These are phyloP conservation scores for Venturia effusa DNA, from an alignment of 2,329 filamentous ascomycete species.

Conservation along the genomic window DNA sequence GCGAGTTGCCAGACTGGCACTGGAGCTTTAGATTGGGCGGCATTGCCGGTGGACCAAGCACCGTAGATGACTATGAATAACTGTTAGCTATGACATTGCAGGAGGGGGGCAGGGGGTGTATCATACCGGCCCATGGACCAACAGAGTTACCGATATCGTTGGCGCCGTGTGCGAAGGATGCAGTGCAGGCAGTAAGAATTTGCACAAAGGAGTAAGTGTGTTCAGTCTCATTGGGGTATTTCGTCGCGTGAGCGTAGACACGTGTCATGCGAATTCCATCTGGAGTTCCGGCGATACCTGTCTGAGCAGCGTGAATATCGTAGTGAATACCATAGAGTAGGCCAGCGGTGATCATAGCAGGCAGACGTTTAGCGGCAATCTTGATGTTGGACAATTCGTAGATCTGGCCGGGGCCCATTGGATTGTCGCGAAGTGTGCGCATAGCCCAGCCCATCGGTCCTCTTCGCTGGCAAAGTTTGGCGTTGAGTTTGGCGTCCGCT, in stretches of 20 bases:
- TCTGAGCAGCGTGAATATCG: slow-evolving; percentile 69
- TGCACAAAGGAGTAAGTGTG: slow-evolving; percentile 48
- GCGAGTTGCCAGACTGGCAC: slow-evolving; percentile 52
- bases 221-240: slow-evolving; percentile 53
- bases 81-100: neutral
- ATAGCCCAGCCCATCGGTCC: slow-evolving; percentile 77
- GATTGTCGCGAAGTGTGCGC: slow-evolving; percentile 64
- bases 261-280: slow-evolving; percentile 61
- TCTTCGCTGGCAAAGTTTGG: slow-evolving; percentile 48
- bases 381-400: slow-evolving; percentile 65
- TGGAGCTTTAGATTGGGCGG: slow-evolving; percentile 32
- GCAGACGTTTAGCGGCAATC: slow-evolving; percentile 52
- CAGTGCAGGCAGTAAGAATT: slow-evolving; percentile 50
- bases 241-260: slow-evolving; percentile 45
- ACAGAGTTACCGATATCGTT: slow-evolving; percentile 57
- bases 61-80: slow-evolving; percentile 38
- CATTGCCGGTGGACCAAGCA: slow-evolving; percentile 42
- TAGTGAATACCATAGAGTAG: slow-evolving; percentile 67
- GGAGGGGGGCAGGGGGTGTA: neutral
- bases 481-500: slow-evolving; percentile 48
- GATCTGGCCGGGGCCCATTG: slow-evolving; percentile 58
- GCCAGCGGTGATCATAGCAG: slow-evolving; percentile 53
- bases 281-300: slow-evolving; percentile 58
- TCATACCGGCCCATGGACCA: slow-evolving; percentile 44
- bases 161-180: slow-evolving; percentile 60